Evolutionary conservation across 2,329 filamentous ascomycete species (phyloP), one percentile per base, ranked within the genome.

Genomic region (Fusarium sp.): DNA sequence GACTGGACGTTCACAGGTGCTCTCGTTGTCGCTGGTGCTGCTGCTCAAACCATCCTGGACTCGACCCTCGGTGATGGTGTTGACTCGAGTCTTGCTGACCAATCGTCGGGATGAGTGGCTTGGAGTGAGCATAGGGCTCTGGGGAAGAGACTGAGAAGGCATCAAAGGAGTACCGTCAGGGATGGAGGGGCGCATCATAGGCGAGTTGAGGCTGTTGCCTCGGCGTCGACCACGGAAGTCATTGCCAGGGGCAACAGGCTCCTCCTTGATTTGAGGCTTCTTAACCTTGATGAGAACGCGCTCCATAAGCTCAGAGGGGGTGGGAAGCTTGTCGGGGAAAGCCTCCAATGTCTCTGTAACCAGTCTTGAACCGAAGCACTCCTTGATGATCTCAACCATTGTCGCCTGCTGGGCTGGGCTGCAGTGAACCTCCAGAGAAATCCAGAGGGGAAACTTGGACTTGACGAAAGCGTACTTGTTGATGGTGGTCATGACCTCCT

Each of bases 381-480:
- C 90, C 76, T 90, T 91, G 88, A 98, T 97, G 69, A 93, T 96
- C 66, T 92, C 89, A 24, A 94, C 92, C 96, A 99, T 98, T 46
- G 89, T 87, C 22, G 89, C 85, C 79, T 99, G 96, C 78, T 98
- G 96, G 15, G 90, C 84, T 3, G 90, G 83, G 73, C 89, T 92
- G 86, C 96, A 98, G 78, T 98, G 96, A 6, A 98, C 95, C 79
- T 99, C 96, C 16, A 99, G 90, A 1, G 96, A 98, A 68, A 99
- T 90, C 83, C 96, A 97, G 18, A 99, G 85, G 1, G 96, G 96
- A 73, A 95, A 98, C 24, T 88, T 88, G n/a, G 93, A 94, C 60
- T 91, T 91, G 70, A 90, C 86, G 77, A 99, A 99, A 3, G 96
- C 96, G 78, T 98, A 98, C 78, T 95, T 95, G 80, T 95, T 93